phyloP scores from a whole-genome alignment of 768 basidiomycete species.

The Trametes villosa region DNA sequence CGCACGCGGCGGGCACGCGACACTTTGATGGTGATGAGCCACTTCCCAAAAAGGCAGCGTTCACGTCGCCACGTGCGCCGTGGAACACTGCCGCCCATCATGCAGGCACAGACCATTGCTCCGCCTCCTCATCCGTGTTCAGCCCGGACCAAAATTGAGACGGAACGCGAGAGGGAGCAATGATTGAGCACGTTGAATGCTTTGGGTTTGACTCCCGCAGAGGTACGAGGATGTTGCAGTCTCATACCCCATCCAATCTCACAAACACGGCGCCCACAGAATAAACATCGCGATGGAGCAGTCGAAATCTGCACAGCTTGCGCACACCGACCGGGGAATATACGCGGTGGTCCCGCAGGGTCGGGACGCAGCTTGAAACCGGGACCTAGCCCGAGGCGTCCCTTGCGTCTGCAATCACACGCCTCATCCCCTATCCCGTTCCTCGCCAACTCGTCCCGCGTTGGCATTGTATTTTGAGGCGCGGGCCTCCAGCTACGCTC shows the following conservation, averaged over 20 bases:
- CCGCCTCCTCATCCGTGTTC: background rate
- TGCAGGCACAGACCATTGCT: background rate
- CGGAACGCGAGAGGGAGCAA: too few species aligned
- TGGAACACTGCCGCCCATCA: conserved; percentile 4
- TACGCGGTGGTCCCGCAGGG: background rate
- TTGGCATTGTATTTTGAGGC: background rate
- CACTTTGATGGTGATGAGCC: conserved; percentile 3
- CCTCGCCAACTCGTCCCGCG: background rate
- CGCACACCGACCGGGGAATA: background rate
- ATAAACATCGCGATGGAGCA: background rate
- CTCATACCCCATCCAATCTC: background rate
- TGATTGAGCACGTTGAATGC: too few species aligned
- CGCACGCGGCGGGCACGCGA: conserved; percentile 8
- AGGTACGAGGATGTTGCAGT: background rate
- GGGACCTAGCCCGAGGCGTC: background rate
- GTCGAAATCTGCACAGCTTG: background rate
- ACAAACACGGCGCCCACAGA: background rate
- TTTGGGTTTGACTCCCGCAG: too few species aligned
- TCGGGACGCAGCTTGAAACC: background rate
- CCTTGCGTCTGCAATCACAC: background rate
- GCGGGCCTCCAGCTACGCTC: background rate
- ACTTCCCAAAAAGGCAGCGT: background rate
- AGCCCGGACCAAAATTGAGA: background rate
- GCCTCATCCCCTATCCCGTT: background rate
- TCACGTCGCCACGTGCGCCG: conserved; percentile 1